Evolutionary conservation across 2,329 filamentous ascomycete genomes (phyloP).

Genomic region (Neonectria faginata): DNA sequence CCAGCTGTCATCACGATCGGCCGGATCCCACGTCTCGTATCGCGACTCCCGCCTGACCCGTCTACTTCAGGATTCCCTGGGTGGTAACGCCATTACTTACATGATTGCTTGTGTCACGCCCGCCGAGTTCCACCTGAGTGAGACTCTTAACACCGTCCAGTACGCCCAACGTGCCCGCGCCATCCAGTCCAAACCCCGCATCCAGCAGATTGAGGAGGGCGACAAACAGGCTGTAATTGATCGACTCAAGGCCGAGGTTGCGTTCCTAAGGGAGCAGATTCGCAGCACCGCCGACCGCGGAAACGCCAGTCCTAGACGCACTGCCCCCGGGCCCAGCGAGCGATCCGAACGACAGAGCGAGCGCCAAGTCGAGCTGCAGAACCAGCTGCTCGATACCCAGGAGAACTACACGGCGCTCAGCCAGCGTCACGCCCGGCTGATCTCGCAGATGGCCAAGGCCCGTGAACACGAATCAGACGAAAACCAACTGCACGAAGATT

Average conservation of each 20-base stretch:
- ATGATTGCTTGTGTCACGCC: slow-evolving; percentile 99
- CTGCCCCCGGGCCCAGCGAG: slow-evolving; percentile 69
- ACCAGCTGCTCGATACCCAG: slow-evolving; percentile 90
- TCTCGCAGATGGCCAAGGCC: slow-evolving; percentile 90
- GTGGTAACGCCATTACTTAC: slow-evolving; percentile 97
- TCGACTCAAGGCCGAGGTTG: slow-evolving; percentile 90
- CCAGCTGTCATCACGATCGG: slow-evolving; percentile 89
- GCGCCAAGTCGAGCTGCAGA: slow-evolving; percentile 89
- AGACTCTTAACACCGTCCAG: slow-evolving; percentile 96
- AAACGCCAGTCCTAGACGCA: slow-evolving; percentile 66
- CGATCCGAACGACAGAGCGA: slow-evolving; percentile 83
- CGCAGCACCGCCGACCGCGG: slow-evolving; percentile 76
- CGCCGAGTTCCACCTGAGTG: slow-evolving; percentile 95
- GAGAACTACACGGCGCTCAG: slow-evolving; percentile 95
- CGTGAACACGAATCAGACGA: slow-evolving; percentile 75
- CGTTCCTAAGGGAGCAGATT: slow-evolving; percentile 94
- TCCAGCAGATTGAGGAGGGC: slow-evolving; percentile 91
- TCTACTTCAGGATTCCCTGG: slow-evolving; percentile 93
- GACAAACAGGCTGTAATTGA: slow-evolving; percentile 97
- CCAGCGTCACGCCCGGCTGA: slow-evolving; percentile 93
- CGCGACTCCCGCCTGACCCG: slow-evolving; percentile 97
- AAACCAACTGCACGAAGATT: slow-evolving; percentile 65
- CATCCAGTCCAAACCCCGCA: slow-evolving; percentile 97
- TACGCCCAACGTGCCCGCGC: slow-evolving; percentile 96
- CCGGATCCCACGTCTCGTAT: slow-evolving; percentile 94